Evolutionary conservation across 2,329 filamentous ascomycete species (phyloP).

Genomic region (Fonsecaea nubica): DNA sequence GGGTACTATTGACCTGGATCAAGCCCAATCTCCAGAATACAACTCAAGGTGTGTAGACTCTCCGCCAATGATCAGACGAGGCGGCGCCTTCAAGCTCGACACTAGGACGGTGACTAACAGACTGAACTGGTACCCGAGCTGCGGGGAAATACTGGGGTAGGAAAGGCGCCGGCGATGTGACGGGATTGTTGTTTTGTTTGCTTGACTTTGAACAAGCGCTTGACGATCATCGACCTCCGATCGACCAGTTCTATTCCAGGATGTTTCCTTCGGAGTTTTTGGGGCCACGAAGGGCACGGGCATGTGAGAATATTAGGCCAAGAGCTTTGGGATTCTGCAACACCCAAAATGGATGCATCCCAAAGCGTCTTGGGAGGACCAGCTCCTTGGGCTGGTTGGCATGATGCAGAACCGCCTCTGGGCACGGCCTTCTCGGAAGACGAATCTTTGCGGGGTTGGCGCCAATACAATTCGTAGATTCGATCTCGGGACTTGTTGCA

Average conservation of each 20-base stretch:
- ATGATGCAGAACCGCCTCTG: background rate
- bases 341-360: background rate
- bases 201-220: background rate
- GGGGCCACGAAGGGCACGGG: background rate
- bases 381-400: background rate
- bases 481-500: slow-evolving; percentile 30
- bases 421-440: slow-evolving; percentile 32
- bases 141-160: slow-evolving; percentile 38
- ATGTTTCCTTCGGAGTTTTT: background rate
- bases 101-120: slow-evolving; percentile 28
- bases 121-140: slow-evolving; percentile 13
- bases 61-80: slow-evolving; percentile 25
- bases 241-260: slow-evolving; percentile 2
- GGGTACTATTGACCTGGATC: slow-evolving; percentile 15
- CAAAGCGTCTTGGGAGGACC: background rate
- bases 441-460: slow-evolving; percentile 34
- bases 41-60: background rate
- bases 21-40: slow-evolving; percentile 26
- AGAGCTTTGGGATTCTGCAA: background rate
- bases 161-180: slow-evolving; percentile 21
- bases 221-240: background rate
- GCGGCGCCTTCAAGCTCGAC: slow-evolving; percentile 26
- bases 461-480: slow-evolving; percentile 21
- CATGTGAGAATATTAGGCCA: background rate
- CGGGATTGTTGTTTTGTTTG: background rate